A percentile compares a stretch with the other conserved stretches of the same genome.
These are phyloP conservation scores for Sutorius australiensis DNA, from an alignment of 768 basidiomycete genomes.

Conservation along the genomic window DNA sequence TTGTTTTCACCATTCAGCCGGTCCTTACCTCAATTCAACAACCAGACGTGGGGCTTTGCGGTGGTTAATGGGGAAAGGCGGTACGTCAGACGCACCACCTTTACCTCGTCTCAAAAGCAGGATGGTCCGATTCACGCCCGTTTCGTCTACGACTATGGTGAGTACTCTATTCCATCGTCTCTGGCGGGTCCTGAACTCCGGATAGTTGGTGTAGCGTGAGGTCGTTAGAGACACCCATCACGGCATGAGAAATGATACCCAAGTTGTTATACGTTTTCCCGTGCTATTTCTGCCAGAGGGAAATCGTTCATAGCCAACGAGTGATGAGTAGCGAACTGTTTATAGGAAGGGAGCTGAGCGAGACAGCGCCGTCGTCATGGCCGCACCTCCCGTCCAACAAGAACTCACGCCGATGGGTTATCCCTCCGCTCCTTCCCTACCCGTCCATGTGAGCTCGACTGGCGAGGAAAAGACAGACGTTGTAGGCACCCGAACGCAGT, in stretches of 20 bases:
- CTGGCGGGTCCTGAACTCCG: conserved; percentile 11
- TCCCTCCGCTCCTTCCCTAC: conserved; percentile 7
- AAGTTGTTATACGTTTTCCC: background rate
- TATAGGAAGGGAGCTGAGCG: background rate
- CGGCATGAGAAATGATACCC: background rate
- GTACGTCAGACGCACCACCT: conserved; percentile 58
- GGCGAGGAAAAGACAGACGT: conserved; percentile 5
- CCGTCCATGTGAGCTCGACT: conserved; percentile 10
- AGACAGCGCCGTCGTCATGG: background rate
- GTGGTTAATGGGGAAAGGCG: conserved; percentile 55
- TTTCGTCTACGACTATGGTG: conserved; percentile 68
- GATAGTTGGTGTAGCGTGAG: conserved; percentile 19
- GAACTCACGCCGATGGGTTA: background rate
- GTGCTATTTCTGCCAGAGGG: background rate
- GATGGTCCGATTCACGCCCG: conserved; percentile 46
- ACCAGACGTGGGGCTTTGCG: conserved; percentile 61
- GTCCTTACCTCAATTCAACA: background rate
- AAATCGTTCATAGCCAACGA: background rate
- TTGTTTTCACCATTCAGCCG: conserved; percentile 5
- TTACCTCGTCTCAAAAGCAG: conserved; percentile 57
- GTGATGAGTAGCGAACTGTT: conserved; percentile 2
- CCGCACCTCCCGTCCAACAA: conserved; percentile 11
- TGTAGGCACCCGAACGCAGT: background rate
- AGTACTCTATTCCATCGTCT: conserved; percentile 23
- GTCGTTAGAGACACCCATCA: background rate